phyloP scores from a whole-genome alignment of 1,284 basidiomycete genomes.

The Pholiota adiposa region DNA sequence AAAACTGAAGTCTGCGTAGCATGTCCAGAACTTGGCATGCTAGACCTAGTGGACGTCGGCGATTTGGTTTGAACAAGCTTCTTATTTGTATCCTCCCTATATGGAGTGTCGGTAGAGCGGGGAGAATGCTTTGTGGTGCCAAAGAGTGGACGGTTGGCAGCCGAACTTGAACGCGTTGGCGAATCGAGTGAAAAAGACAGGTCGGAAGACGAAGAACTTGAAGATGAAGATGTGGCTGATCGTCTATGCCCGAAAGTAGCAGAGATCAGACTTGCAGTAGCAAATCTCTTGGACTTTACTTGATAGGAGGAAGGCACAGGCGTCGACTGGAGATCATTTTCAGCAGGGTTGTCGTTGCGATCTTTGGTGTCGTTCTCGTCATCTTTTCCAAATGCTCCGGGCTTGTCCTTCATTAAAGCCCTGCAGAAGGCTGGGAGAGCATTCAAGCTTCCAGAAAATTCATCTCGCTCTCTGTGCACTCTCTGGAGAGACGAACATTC shows the following conservation, averaged over 20 bases:
- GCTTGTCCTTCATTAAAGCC: neutral
- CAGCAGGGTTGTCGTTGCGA: neutral
- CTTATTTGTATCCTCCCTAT: neutral
- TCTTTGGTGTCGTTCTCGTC: neutral
- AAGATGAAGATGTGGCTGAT: neutral
- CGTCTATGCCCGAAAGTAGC: neutral
- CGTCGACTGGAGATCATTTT: neutral
- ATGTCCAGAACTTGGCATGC: no score
- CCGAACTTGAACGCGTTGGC: neutral
- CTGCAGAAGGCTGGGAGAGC: slow-evolving; percentile 3
- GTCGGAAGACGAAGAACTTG: neutral
- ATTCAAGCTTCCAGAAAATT: neutral
- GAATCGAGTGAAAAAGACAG: neutral
- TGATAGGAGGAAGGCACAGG: slow-evolving; percentile 1
- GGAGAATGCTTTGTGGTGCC: slow-evolving; percentile 11
- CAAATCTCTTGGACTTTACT: neutral
- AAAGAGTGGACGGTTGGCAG: slow-evolving; percentile 6
- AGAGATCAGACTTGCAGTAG: slow-evolving; percentile 4
- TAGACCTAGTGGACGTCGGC: no score
- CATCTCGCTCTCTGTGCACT: neutral
- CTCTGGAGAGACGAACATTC: slow-evolving; percentile 1
- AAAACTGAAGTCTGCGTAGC: neutral
- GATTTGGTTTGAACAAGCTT: neutral
- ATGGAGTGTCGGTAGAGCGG: slow-evolving; percentile 1
- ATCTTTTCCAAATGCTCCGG: neutral